These are phyloP conservation scores for Hericium alpestre DNA, from an alignment of 768 basidiomycete species.

Conservation along the genomic window DNA sequence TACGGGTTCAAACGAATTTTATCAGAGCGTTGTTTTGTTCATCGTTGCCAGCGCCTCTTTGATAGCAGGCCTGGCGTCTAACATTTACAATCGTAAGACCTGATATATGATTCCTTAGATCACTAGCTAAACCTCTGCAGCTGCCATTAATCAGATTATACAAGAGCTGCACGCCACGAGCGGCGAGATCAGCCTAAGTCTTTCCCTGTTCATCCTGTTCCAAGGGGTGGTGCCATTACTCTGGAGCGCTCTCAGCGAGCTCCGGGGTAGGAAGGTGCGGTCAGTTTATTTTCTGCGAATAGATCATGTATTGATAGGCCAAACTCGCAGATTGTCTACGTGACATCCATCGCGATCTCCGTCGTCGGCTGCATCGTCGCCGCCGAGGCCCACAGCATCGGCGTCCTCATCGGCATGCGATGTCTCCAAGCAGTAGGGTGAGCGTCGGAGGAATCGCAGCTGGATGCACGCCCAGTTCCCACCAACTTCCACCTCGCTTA, in stretches of 20 bases:
- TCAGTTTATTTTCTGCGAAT: neutral
- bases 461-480: neutral
- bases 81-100: conserved; percentile 56
- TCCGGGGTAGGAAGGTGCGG: conserved; percentile 60
- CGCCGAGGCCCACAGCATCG: conserved; percentile 43
- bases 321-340: conserved; percentile 36
- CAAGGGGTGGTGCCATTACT: conserved; percentile 60
- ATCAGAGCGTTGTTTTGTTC: conserved; percentile 32
- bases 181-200: conserved; percentile 52
- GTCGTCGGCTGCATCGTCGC: conserved; percentile 45
- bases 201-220: conserved; percentile 63
- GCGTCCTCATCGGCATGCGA: conserved; percentile 56
- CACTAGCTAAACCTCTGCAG: conserved; percentile 23
- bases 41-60: conserved; percentile 43
- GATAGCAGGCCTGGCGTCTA: conserved; percentile 47
- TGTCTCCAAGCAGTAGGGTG: conserved; percentile 59
- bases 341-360: conserved; percentile 41
- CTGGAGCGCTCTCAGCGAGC: conserved; percentile 64
- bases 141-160: conserved; percentile 53
- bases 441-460: conserved; percentile 7
- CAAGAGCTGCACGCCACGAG: conserved; percentile 47
- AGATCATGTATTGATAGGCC: neutral
- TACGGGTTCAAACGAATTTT: neutral
- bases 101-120: neutral
- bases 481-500: neutral